These are phyloP conservation scores for Chrysosporium queenslandicum DNA, from an alignment of 2,329 filamentous ascomycete species.

Conservation along the genomic window DNA sequence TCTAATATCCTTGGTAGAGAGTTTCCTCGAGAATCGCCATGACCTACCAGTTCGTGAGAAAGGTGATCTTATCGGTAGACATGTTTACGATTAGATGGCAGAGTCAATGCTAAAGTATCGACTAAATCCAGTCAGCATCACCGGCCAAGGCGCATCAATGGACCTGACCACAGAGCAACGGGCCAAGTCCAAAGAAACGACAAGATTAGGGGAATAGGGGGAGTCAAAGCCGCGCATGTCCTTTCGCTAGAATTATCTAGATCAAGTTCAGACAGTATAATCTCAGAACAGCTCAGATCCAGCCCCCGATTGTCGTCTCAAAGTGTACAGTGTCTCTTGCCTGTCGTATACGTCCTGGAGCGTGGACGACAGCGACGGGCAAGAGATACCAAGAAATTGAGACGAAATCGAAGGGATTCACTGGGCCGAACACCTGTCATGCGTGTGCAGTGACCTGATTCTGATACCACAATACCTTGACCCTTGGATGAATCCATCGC, in stretches of 20 bases:
- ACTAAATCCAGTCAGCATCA: slow-evolving; percentile 23
- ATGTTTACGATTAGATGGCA: slow-evolving; percentile 41
- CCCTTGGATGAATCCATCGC: slow-evolving; percentile 26
- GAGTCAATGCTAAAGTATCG: slow-evolving; percentile 20
- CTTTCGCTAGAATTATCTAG: slow-evolving; percentile 82
- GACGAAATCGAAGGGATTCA: slow-evolving; percentile 1
- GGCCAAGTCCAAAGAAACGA: slow-evolving; percentile 14
- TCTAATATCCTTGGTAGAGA: slow-evolving; percentile 2
- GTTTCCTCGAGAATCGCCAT: slow-evolving; percentile 2
- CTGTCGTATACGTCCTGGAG: neutral
- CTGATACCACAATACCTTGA: slow-evolving; percentile 35
- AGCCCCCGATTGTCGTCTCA: slow-evolving; percentile 25
- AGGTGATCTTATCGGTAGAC: slow-evolving; percentile 77
- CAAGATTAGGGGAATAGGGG: slow-evolving; percentile 28
- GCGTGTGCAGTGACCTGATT: slow-evolving; percentile 33
- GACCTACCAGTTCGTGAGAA: slow-evolving; percentile 69
- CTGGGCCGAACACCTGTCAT: slow-evolving; percentile 37
- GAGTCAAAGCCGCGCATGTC: slow-evolving; percentile 61
- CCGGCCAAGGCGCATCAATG: slow-evolving; percentile 15
- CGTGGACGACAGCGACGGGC: neutral
- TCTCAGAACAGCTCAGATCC: slow-evolving; percentile 50
- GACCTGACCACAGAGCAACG: neutral
- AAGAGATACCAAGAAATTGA: neutral
- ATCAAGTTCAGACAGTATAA: slow-evolving; percentile 75
- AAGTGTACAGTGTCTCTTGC: neutral